phyloP scores from a whole-genome alignment of 306 rosid species.

The Urtica urens region DNA sequence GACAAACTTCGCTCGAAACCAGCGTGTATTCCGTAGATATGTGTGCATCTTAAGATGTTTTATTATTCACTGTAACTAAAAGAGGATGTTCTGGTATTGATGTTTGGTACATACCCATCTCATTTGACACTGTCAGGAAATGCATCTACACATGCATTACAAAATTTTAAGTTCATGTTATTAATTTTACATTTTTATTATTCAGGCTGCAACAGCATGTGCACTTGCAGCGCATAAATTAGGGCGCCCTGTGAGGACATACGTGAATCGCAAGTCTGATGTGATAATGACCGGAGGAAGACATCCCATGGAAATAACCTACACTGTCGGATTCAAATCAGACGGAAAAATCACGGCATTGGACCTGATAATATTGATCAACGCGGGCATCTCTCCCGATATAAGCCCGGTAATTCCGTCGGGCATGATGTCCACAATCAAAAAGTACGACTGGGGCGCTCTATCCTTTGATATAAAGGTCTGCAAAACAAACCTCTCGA shows the following conservation, averaged over 20 bases:
- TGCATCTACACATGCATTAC: too few species aligned
- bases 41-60: too few species aligned
- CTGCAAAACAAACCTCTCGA: conserved; percentile 69
- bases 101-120: too few species aligned
- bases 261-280: conserved; percentile 73
- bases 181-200: too few species aligned
- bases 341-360: conserved; percentile 79
- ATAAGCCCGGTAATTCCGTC: conserved; percentile 48
- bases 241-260: conserved; percentile 63
- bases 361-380: conserved; percentile 54
- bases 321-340: conserved; percentile 70
- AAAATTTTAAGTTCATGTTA: too few species aligned
- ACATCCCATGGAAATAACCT: conserved; percentile 88
- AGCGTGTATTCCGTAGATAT: too few species aligned
- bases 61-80: too few species aligned
- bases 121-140: too few species aligned
- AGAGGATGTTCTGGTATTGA: too few species aligned
- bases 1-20: too few species aligned
- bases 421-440: conserved; percentile 34
- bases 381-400: conserved; percentile 69
- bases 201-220: conserved; percentile 71
- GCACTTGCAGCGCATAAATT: conserved; percentile 85
- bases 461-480: conserved; percentile 70
- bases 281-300: conserved; percentile 96
- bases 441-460: conserved; percentile 91